phyloP scores from a whole-genome alignment of 1,284 basidiomycete species.

The Cutaneotrichosporon cutaneum region DNA sequence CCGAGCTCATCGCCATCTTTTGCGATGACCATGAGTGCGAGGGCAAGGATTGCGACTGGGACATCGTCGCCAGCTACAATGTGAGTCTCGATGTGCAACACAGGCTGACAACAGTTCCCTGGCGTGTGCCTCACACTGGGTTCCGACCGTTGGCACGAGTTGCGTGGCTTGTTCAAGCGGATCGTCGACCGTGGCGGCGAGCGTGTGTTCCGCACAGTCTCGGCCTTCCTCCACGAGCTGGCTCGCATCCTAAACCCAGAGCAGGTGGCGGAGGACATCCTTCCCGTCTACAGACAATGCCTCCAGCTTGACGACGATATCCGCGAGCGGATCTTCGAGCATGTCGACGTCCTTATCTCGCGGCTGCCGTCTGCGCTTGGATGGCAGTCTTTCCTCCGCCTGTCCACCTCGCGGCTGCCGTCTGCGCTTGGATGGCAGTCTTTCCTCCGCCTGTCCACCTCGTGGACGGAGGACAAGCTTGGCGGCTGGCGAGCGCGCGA shows the following conservation, averaged over 20 bases:
- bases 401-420: conserved; percentile 64
- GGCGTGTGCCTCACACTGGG: conserved; percentile 87
- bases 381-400: conserved; percentile 59
- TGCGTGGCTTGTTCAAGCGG: conserved; percentile 68
- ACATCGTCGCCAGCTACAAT: conserved; percentile 89
- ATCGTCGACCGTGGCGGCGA: conserved; percentile 59
- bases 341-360: conserved; percentile 62
- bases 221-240: conserved; percentile 84
- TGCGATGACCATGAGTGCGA: conserved; percentile 49
- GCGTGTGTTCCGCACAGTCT: conserved; percentile 56
- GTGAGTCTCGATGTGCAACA: conserved; percentile 32
- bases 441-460: conserved; percentile 59
- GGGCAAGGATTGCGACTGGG: conserved; percentile 63
- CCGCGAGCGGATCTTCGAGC: conserved; percentile 61
- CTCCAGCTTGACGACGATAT: conserved; percentile 67
- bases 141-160: conserved; percentile 68
- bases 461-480: conserved; percentile 65
- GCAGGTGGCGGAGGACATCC: conserved; percentile 67
- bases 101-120: conserved; percentile 60
- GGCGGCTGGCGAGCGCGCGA: conserved; percentile 84
- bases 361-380: conserved; percentile 59
- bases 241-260: conserved; percentile 78
- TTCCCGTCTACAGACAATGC: conserved; percentile 69
- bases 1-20: conserved; percentile 77
- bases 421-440: conserved; percentile 58